Conservation (phyloP, 2,329 filamentous ascomycete genomes). For the Colletotrichum graminicola region DNA sequence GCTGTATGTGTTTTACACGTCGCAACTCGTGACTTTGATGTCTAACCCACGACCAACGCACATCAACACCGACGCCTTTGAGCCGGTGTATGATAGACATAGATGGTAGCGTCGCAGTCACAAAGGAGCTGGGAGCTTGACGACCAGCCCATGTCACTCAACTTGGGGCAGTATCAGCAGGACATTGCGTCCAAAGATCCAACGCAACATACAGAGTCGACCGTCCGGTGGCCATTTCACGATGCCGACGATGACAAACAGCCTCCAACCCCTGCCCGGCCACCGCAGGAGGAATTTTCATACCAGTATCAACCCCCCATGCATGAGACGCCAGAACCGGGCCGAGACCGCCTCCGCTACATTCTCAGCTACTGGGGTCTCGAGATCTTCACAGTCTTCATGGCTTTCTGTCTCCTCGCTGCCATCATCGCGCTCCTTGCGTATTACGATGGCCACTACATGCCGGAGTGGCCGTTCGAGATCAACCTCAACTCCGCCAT, state of each 20-base stretch:
- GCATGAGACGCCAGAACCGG: not conserved
- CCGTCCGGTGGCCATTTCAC: slow-evolving; percentile 20
- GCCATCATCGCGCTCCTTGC: slow-evolving; percentile 32
- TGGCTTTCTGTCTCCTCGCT: slow-evolving; percentile 17
- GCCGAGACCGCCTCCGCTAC: slow-evolving; percentile 1
- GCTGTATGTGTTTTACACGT: not conserved
- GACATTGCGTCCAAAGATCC: not conserved
- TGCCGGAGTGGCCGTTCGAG: slow-evolving; percentile 45
- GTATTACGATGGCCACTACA: slow-evolving; percentile 31
- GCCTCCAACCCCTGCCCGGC: not conserved
- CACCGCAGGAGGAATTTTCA: not conserved
- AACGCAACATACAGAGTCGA: not conserved
- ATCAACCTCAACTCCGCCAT: slow-evolving; percentile 45
- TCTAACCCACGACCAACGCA: not conserved
- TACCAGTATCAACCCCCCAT: not conserved
- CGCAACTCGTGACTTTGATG: not conserved
- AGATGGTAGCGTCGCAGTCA: slow-evolving; percentile 9
- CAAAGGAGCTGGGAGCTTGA: slow-evolving; percentile 30
- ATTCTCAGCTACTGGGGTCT: slow-evolving; percentile 30
- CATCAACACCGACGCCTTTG: not conserved
- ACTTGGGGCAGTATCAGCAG: not conserved
- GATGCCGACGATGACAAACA: slow-evolving; percentile 7
- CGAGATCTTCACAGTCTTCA: slow-evolving; percentile 25
- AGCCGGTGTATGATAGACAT: not conserved
- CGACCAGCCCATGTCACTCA: slow-evolving; percentile 11